Conservation (phyloP, 106 monocot species). For the Platanthera zijinensis region DNA sequence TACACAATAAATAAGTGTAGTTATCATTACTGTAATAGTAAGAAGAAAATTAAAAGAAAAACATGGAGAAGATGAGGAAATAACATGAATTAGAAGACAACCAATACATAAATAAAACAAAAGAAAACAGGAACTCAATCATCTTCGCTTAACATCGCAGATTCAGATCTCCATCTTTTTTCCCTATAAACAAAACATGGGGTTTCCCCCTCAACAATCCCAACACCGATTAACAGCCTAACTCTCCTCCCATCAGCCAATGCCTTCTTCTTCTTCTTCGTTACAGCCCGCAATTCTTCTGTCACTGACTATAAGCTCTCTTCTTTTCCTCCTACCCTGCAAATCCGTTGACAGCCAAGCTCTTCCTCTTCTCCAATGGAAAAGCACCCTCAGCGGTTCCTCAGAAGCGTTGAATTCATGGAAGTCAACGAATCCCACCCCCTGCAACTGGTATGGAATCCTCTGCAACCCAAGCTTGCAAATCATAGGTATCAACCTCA, state of each 20-base stretch:
- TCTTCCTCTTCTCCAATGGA: constrained; percentile 79
- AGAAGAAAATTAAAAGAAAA: too few relatives aligned
- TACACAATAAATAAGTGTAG: too few relatives aligned
- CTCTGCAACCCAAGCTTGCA: constrained; percentile 42
- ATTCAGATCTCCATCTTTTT: constrained; percentile 80
- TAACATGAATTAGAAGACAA: background rate
- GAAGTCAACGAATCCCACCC: constrained; percentile 43
- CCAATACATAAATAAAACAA: background rate
- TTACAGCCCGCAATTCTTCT: constrained; percentile 11
- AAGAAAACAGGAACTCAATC: background rate
- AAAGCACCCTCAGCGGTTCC: constrained; percentile 35
- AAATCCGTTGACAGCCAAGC: constrained; percentile 60
- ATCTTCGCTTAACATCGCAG: constrained; percentile 12
- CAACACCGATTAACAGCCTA: constrained; percentile 31
- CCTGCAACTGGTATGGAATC: constrained; percentile 81
- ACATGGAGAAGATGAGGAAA: background rate
- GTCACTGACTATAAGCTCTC: background rate
- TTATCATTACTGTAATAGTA: too few relatives aligned
- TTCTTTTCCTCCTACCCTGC: constrained; percentile 20
- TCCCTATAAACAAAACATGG: constrained; percentile 86
- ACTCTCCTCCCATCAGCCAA: background rate
- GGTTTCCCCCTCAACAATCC: constrained; percentile 71
- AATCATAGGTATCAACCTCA: constrained; percentile 40
- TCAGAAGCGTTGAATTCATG: constrained; percentile 40
- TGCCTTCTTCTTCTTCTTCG: constrained; percentile 5